Evolutionary conservation across 2,329 filamentous ascomycete genomes (phyloP).

Genomic region (Fusarium sterilihyphosum): DNA sequence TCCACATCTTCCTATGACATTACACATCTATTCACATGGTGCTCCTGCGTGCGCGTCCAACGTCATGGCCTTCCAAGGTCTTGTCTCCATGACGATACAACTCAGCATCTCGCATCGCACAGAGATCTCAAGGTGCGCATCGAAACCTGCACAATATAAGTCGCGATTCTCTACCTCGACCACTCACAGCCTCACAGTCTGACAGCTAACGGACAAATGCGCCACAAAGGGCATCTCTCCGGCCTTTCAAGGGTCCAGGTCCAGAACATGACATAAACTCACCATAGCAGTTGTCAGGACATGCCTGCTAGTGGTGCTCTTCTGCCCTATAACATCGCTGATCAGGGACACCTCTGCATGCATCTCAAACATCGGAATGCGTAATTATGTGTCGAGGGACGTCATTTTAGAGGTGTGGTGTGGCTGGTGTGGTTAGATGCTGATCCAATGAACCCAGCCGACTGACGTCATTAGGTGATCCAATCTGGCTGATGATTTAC

Average conservation of each 20-base stretch:
- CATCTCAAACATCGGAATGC: conserved; percentile 22
- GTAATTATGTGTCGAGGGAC: conserved; percentile 35
- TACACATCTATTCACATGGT: background rate
- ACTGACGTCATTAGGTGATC: conserved; percentile 40
- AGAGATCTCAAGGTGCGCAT: conserved; percentile 5
- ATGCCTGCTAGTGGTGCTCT: conserved; percentile 19
- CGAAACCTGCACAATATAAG: conserved; percentile 8
- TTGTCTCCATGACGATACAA: conserved; percentile 12
- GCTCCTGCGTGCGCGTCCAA: background rate
- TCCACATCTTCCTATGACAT: background rate
- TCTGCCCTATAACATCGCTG: conserved; percentile 19
- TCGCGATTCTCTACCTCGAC: conserved; percentile 4
- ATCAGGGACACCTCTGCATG: conserved; percentile 10
- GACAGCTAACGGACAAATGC: conserved; percentile 23
- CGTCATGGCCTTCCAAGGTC: conserved; percentile 19
- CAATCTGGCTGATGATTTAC: conserved; percentile 12
- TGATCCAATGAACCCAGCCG: conserved; percentile 19
- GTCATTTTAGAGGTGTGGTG: conserved; percentile 34
- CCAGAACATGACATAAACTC: conserved; percentile 31
- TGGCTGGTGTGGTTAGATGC: conserved; percentile 24
- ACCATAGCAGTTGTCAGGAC: background rate
- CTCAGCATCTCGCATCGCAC: conserved; percentile 8
- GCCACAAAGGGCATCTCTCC: conserved; percentile 17
- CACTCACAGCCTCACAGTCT: conserved; percentile 29
- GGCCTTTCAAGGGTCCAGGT: conserved; percentile 20